Evolutionary conservation across 2,329 filamentous ascomycete genomes (phyloP).

Genomic region (Arthrocladium fulminans): DNA sequence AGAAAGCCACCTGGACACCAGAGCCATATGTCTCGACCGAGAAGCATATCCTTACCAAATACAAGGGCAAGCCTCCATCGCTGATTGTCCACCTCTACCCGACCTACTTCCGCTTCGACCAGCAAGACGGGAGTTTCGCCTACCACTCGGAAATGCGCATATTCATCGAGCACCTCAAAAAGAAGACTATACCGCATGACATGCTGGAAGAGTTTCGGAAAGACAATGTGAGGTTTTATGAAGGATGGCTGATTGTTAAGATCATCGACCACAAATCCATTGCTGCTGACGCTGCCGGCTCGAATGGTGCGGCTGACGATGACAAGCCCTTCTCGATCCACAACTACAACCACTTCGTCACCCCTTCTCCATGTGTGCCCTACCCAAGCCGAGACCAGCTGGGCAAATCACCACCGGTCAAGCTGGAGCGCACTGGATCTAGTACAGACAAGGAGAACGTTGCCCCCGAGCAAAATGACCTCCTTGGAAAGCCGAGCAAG

Average conservation of each 20-base stretch:
- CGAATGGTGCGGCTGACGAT: slow-evolving; percentile 46
- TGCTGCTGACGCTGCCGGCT: slow-evolving; percentile 50
- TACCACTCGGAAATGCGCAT: slow-evolving; percentile 89
- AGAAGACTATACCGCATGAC: slow-evolving; percentile 77
- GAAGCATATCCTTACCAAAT: slow-evolving; percentile 74
- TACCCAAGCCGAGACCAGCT: slow-evolving; percentile 52
- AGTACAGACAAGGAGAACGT: slow-evolving; percentile 10
- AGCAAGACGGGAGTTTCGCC: slow-evolving; percentile 82
- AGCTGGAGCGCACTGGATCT: slow-evolving; percentile 13
- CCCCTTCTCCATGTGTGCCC: slow-evolving; percentile 74
- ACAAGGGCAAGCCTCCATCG: slow-evolving; percentile 63
- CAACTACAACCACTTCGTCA: slow-evolving; percentile 82
- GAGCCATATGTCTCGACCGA: slow-evolving; percentile 58
- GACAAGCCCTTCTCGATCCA: slow-evolving; percentile 77
- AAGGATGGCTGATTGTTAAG: slow-evolving; percentile 87
- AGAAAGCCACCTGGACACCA: slow-evolving; percentile 29
- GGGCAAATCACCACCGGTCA: slow-evolving; percentile 19
- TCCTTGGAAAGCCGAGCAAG: slow-evolving; percentile 14
- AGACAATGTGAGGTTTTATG: slow-evolving; percentile 72
- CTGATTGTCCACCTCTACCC: slow-evolving; percentile 77
- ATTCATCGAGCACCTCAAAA: slow-evolving; percentile 66
- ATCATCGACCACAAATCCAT: slow-evolving; percentile 76
- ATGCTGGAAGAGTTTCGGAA: slow-evolving; percentile 69
- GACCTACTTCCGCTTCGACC: slow-evolving; percentile 83
- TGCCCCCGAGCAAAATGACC: slow-evolving; percentile 11